Evolutionary conservation across 164 flowering plant species (phyloP), one percentile per base, ranked within the genome.

Genomic region (Warburgia ugandensis): DNA sequence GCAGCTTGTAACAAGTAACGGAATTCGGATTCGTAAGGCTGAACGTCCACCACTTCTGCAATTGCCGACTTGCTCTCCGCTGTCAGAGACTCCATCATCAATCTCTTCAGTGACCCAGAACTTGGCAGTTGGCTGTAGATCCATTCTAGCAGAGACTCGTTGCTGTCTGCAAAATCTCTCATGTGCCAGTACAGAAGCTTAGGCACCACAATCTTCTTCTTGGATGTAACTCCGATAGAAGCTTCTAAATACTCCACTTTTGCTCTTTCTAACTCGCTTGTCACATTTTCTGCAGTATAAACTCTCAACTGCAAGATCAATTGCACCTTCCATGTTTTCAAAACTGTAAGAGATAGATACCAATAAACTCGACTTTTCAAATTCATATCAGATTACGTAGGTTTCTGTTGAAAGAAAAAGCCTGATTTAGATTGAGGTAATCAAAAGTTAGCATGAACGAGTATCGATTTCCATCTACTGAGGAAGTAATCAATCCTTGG

Each of bases 161-260:
- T 66, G 61, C 76, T 84, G 46, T 91, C 96, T 43, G 96, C 96
- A 53, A 91, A 84, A 54, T 91, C 92, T 42, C 49, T 64, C 92
- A 83, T 83, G 75, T 86, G 83, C 95, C 96, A 81, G 37, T 78
- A 82, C 40, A 87, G 68, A 58, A 91, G 86, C 73, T 83, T 84
- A n/a, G 97, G 95, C 42, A 91, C 72, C 43, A 78, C 21, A 35
- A 84, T 78, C 73, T 77, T 86, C 63, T 72, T 87, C 79, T 74
- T 84, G 81, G 58, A 72, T 52, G 89, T 75, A 39, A 84, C 68
- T 46, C 81, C 82, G 16, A 91, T 70, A 9, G 94, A 79, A 45
- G 96, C 94, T 68, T 87, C 89, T 66, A 91, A 59, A 43, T 80
- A 91, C 61, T 91, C 95, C 33, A 75, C 72, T 59, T 78, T 91